Percentiles rank a stretch among this genome's conserved stretches.
phyloP scores from a whole-genome alignment of 116 monocot species.

The Dioscorea cayenensis region DNA sequence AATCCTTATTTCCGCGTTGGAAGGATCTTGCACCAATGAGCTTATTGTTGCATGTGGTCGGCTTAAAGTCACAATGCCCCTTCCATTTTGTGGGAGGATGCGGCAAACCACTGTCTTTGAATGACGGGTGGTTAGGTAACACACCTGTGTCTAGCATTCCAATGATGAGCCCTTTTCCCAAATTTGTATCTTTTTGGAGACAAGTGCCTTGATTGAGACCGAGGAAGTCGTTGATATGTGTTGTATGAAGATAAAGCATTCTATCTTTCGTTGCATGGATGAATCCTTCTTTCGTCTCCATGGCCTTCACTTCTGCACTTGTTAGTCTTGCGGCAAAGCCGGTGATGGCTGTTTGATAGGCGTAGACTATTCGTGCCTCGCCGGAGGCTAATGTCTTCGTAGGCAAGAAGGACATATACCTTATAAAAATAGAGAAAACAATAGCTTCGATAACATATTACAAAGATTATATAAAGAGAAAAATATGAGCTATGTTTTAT shows the following conservation, averaged over 20 bases:
- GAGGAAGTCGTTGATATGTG: neutral
- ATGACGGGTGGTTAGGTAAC: neutral
- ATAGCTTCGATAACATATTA: no score
- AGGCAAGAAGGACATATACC: neutral
- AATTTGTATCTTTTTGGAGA: neutral
- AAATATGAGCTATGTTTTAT: no score
- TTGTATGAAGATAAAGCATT: neutral
- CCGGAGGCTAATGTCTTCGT: neutral
- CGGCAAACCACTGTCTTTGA: slow-evolving; percentile 12
- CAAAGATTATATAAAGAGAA: no score
- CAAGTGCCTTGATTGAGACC: neutral
- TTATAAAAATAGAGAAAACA: no score
- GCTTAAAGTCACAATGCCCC: slow-evolving; percentile 11
- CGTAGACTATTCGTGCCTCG: neutral
- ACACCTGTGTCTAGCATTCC: neutral
- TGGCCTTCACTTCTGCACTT: neutral
- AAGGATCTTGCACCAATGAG: slow-evolving; percentile 16
- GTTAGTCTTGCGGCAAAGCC: neutral
- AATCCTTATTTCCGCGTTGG: neutral
- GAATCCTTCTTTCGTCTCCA: neutral
- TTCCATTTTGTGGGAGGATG: slow-evolving; percentile 20
- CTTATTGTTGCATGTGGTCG: slow-evolving; percentile 15
- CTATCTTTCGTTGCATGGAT: neutral
- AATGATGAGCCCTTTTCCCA: neutral
- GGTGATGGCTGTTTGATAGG: neutral